phyloP scores from a whole-genome alignment of 73 alveolate species.

The Paramecium pentaurelia region DNA sequence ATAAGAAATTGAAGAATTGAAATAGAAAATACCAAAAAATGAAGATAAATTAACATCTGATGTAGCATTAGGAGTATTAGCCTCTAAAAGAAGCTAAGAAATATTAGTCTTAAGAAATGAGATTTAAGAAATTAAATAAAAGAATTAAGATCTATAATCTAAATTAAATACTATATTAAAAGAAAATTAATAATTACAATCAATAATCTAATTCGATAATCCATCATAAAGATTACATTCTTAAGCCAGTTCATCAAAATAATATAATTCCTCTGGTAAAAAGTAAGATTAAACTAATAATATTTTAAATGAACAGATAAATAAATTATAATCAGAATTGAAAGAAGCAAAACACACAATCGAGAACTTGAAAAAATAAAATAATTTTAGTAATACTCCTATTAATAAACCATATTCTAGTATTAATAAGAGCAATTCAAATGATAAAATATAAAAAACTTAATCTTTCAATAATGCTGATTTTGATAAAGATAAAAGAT shows the following conservation, averaged over 20 bases:
- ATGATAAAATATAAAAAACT: background rate
- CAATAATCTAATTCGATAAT: background rate
- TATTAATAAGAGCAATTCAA: background rate
- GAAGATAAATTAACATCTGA: background rate
- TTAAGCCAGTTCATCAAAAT: background rate
- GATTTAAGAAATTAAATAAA: background rate
- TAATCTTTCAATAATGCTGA: background rate
- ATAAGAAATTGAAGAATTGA: background rate
- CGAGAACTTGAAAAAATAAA: background rate
- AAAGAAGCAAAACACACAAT: background rate
- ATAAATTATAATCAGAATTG: background rate
- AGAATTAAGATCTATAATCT: background rate
- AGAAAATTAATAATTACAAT: background rate
- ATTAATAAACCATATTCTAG: background rate
- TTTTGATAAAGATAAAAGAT: background rate
- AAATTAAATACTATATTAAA: background rate
- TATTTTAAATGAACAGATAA: background rate
- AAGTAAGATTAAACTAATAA: background rate
- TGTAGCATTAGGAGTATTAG: background rate
- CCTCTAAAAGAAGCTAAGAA: constrained; percentile 20
- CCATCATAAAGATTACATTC: background rate
- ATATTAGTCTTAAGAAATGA: background rate
- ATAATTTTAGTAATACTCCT: background rate
- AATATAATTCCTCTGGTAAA: background rate
- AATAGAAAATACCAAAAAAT: background rate